A percentile compares a stretch with the other conserved stretches of the same genome.
Conservation (phyloP, 1,284 basidiomycete genomes). For the Dichomitus squalens region DNA sequence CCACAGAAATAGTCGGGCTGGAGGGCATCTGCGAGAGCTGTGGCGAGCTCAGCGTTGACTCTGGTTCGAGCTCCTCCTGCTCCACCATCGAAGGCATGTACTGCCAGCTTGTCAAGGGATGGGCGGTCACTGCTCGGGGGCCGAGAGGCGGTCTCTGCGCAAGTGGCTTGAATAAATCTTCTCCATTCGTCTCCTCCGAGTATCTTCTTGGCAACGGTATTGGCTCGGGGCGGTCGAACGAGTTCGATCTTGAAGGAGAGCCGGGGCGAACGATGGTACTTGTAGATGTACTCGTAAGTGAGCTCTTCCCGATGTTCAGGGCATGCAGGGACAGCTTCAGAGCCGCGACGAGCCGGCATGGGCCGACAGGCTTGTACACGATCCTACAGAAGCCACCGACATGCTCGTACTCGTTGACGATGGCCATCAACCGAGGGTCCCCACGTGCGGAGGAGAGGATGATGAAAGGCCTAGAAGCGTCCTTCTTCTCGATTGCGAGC, state of each 20-base stretch:
- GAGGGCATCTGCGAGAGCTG: slow-evolving; percentile 33
- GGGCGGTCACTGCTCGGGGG: slow-evolving; percentile 51
- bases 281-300: slow-evolving; percentile 9
- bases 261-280: slow-evolving; percentile 6
- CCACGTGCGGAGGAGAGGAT: slow-evolving; percentile 74
- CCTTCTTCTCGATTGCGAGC: slow-evolving; percentile 56
- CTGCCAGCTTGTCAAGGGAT: slow-evolving; percentile 47
- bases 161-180: slow-evolving; percentile 8
- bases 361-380: slow-evolving; percentile 89
- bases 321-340: slow-evolving; percentile 76
- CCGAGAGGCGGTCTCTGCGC: slow-evolving; percentile 44
- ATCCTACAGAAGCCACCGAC: slow-evolving; percentile 88
- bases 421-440: slow-evolving; percentile 61
- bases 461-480: slow-evolving; percentile 70
- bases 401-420: slow-evolving; percentile 71
- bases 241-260: slow-evolving; percentile 10
- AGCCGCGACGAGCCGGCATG: slow-evolving; percentile 69
- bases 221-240: slow-evolving; percentile 24
- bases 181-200: slow-evolving; percentile 46
- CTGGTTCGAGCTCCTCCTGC: slow-evolving; percentile 32
- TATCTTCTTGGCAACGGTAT: slow-evolving; percentile 44
- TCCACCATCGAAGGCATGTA: slow-evolving; percentile 36
- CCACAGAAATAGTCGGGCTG: slow-evolving; percentile 55
- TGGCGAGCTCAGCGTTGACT: slow-evolving; percentile 20
- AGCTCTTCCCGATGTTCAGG: slow-evolving; percentile 47